These are phyloP conservation scores for Vaccinium macrocarpon DNA, from an alignment of 148 eudicot genomes.

Conservation along the genomic window DNA sequence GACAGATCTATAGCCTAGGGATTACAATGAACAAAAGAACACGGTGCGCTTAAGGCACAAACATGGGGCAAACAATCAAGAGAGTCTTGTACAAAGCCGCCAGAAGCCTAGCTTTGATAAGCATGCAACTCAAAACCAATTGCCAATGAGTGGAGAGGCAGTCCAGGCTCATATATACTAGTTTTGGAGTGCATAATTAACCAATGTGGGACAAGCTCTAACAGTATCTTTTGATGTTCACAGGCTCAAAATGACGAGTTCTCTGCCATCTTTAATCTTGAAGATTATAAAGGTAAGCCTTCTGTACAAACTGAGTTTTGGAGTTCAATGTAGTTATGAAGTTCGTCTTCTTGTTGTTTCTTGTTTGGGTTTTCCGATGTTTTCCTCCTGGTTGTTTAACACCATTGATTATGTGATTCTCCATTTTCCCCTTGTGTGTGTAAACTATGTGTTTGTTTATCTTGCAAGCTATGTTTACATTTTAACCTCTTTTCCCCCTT, in stretches of 20 bases:
- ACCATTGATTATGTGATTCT: neutral
- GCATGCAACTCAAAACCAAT: no score
- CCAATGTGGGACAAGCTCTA: no score
- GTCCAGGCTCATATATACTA: no score
- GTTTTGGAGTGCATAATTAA: no score
- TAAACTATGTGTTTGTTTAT: neutral
- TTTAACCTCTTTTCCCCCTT: neutral
- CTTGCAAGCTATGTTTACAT: neutral
- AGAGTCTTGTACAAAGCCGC: no score
- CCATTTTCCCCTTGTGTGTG: neutral
- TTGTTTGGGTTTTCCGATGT: neutral
- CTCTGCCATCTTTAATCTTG: constrained; percentile 78
- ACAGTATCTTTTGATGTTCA: neutral
- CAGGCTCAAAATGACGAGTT: constrained; percentile 93
- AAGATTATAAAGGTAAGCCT: constrained; percentile 80
- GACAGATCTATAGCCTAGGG: no score
- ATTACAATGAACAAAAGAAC: no score
- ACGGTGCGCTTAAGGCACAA: no score
- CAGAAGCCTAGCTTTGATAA: no score
- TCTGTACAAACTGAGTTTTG: neutral
- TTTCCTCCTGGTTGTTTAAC: neutral
- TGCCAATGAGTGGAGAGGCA: no score
- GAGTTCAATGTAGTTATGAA: neutral
- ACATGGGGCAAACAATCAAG: no score
- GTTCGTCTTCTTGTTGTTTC: neutral